A percentile compares a stretch with the other conserved stretches of the same genome.
Conservation (phyloP, 768 basidiomycete species). For the Panus rudis region DNA sequence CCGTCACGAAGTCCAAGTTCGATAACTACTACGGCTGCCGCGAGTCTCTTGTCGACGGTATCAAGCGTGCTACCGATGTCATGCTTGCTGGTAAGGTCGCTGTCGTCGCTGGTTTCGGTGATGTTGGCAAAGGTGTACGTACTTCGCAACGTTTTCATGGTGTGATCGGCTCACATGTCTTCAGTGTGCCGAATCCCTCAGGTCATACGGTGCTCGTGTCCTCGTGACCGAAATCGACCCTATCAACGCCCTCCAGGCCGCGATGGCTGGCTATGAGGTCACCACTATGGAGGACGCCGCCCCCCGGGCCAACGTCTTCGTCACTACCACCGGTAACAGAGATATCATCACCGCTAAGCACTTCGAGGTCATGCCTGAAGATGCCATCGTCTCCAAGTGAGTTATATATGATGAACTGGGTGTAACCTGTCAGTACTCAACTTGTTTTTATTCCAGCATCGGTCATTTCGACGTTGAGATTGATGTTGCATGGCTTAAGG, state of each 20-base stretch:
- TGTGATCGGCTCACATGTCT: slow-evolving; percentile 4
- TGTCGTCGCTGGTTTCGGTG: slow-evolving; percentile 97
- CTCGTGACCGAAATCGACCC: slow-evolving; percentile 98
- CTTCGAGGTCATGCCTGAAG: slow-evolving; percentile 92
- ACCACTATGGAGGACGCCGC: slow-evolving; percentile 98
- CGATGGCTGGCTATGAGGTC: slow-evolving; percentile 99
- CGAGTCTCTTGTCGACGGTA: slow-evolving; percentile 98
- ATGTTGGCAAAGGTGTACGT: slow-evolving; percentile 98
- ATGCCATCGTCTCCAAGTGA: slow-evolving; percentile 97
- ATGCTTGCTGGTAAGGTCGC: slow-evolving; percentile 99
- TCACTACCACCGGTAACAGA: slow-evolving; percentile 97
- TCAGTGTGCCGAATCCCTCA: slow-evolving; percentile 96
- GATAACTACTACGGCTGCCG: slow-evolving; percentile 99
- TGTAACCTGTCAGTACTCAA: not conserved
- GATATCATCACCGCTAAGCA: slow-evolving; percentile 94
- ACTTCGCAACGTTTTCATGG: not conserved
- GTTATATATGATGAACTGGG: too few species aligned
- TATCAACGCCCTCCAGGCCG: slow-evolving; percentile 99
- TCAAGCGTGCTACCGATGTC: slow-evolving; percentile 99
- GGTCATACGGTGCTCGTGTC: slow-evolving; percentile 96
- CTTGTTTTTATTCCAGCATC: slow-evolving; percentile 44
- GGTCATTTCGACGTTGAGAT: slow-evolving; percentile 88
- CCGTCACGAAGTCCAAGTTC: slow-evolving; percentile 99
- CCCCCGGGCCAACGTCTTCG: slow-evolving; percentile 81
- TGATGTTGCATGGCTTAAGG: slow-evolving; percentile 97